Base-by-base conservation (phyloP, 2,329 filamentous ascomycete species). In the Dendrostoma leiphaemia region DNA sequence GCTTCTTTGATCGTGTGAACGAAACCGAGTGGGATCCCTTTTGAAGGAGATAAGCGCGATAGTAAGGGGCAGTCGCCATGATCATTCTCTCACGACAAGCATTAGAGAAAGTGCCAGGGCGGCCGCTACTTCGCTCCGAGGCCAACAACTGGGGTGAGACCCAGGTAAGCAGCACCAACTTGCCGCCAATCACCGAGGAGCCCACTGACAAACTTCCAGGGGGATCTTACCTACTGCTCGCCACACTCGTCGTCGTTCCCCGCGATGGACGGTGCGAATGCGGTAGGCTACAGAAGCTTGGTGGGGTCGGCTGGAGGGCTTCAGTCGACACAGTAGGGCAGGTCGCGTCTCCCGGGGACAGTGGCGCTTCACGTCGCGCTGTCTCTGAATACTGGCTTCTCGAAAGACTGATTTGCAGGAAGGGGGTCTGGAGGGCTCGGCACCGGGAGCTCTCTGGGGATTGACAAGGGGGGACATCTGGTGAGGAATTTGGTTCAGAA, bases 21-120 rank as follows among this genome's bases (percentile, higher is more conserved):
- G 44, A 32, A 29, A 61, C 62, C 63, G 64, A 61, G 67, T 68
- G 69, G 72, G 71, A 65, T 71, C 70, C 71, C 77, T 77, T 79
- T 76, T 79, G 76, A 79, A 79, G 75, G 76, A 75, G 77, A 79
- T 65, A 81, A 79, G 75, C 76, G 77, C 74, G 77, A 79, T 80
- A 80, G 75, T 78, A 78, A 75, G n/a, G 60, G 71, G 71, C 62
- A 64, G 55, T 67, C 72, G 67, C 70, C 65, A 32, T 52, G 60
- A 46, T 59, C 53, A 57, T 53, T 47, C 49, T 34, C 44, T 32
- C 29, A 57, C 38, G 43, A 35, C 31, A 43, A 21, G 56, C 52
- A 54, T 52, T 53, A 59, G 56, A 56, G 57, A 56, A 45, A 52
- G 43, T 49, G 52, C 41, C 65, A 51, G 65, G 69, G 68, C 69